Evolutionary conservation across 768 basidiomycete genomes (phyloP).

Genomic region (Cystobasidium ongulense): DNA sequence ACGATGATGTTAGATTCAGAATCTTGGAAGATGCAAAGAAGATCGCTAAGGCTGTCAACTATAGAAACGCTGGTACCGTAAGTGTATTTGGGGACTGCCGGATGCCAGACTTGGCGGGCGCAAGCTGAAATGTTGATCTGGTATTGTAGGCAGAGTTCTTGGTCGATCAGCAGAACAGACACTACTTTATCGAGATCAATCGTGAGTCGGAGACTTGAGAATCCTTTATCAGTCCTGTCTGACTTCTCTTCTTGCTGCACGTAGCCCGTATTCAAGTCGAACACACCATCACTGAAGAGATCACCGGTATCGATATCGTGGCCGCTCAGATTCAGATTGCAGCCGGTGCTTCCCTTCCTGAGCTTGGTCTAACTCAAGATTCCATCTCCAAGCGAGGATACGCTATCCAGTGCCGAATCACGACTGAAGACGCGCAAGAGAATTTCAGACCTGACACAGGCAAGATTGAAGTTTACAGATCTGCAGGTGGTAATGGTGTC

Average conservation of each 20-base stretch:
- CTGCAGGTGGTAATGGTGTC: slow-evolving; percentile 96
- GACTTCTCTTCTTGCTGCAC: slow-evolving; percentile 15
- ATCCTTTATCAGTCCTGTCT: neutral
- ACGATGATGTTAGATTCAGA: slow-evolving; percentile 79
- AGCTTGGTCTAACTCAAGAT: slow-evolving; percentile 91
- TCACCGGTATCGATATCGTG: slow-evolving; percentile 97
- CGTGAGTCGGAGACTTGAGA: slow-evolving; percentile 42
- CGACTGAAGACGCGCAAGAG: slow-evolving; percentile 87
- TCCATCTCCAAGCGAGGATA: slow-evolving; percentile 91
- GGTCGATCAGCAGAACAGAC: slow-evolving; percentile 89
- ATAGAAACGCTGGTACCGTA: slow-evolving; percentile 93
- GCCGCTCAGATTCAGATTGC: slow-evolving; percentile 99
- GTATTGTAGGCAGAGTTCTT: slow-evolving; percentile 62
- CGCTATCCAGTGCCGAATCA: slow-evolving; percentile 96
- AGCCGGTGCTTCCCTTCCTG: slow-evolving; percentile 90
- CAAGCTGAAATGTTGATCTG: slow-evolving; percentile 8
- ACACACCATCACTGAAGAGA: slow-evolving; percentile 99
- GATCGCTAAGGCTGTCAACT: slow-evolving; percentile 83
- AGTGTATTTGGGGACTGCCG: neutral
- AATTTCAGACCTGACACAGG: slow-evolving; percentile 97
- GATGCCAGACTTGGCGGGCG: neutral
- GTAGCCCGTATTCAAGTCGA: slow-evolving; percentile 91
- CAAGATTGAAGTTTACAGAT: slow-evolving; percentile 98
- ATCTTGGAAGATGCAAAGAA: slow-evolving; percentile 87
- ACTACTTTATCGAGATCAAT: slow-evolving; percentile 99